Evolutionary conservation across 2,329 filamentous ascomycete species (phyloP).

Genomic region (Teratosphaeria zuluensis): DNA sequence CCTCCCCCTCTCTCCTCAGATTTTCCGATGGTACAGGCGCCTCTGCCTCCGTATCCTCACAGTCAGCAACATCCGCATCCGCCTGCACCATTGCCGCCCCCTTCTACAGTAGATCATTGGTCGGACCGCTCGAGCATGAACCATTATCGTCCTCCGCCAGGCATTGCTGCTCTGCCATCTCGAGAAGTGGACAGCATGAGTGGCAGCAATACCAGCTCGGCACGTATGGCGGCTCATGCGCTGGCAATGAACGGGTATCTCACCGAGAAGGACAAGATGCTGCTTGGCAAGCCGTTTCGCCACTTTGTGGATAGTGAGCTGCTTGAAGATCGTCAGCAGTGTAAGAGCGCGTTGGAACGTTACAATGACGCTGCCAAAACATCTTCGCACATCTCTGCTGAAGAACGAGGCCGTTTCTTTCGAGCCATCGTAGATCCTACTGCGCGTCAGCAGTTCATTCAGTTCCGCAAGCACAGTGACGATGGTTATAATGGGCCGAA

Average conservation of each 20-base stretch:
- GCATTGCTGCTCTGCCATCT: conserved; percentile 8
- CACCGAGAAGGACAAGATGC: conserved; percentile 82
- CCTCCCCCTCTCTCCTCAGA: conserved; percentile 7
- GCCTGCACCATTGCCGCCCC: conserved; percentile 7
- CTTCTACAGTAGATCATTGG: conserved; percentile 7
- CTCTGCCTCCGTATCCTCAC: conserved; percentile 4
- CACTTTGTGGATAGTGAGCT: conserved; percentile 66
- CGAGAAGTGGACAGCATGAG: conserved; percentile 10
- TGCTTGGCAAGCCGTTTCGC: conserved; percentile 66
- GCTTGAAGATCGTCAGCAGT: conserved; percentile 73
- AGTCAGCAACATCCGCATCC: conserved; percentile 1
- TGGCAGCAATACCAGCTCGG: conserved; percentile 30
- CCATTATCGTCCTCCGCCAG: not conserved
- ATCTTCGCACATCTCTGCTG: conserved; percentile 46
- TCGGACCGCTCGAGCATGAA: conserved; percentile 2
- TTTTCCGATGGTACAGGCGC: conserved; percentile 5
- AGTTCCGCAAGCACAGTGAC: not conserved
- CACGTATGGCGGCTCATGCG: conserved; percentile 36
- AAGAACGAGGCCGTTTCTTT: conserved; percentile 61
- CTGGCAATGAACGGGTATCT: conserved; percentile 17
- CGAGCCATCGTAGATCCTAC: conserved; percentile 59
- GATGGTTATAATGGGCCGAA: conserved; percentile 16
- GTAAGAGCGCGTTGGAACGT: conserved; percentile 67
- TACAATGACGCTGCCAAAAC: conserved; percentile 61
- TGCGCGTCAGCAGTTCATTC: conserved; percentile 35